These are phyloP conservation scores for Cladosporium oxysporum DNA, from an alignment of 2,329 filamentous ascomycete genomes.

Conservation along the genomic window DNA sequence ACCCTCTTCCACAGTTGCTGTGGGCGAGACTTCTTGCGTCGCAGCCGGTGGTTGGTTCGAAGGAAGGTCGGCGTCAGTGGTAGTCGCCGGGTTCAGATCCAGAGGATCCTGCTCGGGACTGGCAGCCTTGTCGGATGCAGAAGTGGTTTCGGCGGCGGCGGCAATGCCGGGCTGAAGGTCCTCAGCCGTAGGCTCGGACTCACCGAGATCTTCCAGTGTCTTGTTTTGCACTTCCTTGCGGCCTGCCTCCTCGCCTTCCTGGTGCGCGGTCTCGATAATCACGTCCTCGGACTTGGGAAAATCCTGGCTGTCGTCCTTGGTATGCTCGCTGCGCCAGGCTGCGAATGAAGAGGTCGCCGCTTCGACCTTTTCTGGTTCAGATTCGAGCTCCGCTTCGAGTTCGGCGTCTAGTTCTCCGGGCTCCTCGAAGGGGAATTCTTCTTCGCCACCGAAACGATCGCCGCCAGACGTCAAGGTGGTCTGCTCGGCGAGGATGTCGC, in stretches of 20 bases:
- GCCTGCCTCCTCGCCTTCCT: conserved; percentile 14
- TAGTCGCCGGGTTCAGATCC: conserved; percentile 13
- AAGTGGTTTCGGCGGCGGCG: background rate
- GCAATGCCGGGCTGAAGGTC: conserved; percentile 14
- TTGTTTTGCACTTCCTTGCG: background rate
- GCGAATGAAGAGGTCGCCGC: conserved; percentile 19
- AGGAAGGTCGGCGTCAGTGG: conserved; percentile 20
- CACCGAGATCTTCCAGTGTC: conserved; percentile 1
- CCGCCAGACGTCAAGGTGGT: conserved; percentile 29
- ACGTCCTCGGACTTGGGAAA: conserved; percentile 1
- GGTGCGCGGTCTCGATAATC: background rate
- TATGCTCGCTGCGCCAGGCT: conserved; percentile 24
- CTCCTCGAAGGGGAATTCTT: conserved; percentile 29
- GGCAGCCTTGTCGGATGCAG: background rate
- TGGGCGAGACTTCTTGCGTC: conserved; percentile 5
- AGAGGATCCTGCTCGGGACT: conserved; percentile 18
- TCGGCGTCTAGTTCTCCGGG: conserved; percentile 22
- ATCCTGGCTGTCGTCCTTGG: conserved; percentile 22
- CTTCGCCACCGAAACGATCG: conserved; percentile 34
- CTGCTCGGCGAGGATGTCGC: conserved; percentile 22
- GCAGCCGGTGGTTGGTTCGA: background rate
- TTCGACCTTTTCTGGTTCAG: conserved; percentile 3
- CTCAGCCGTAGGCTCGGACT: conserved; percentile 2
- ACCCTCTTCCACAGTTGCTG: background rate
- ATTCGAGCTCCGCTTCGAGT: conserved; percentile 18